Evolutionary conservation across 208 protist genomes (phyloP), one percentile per base, ranked within the genome.

Genomic region (Trypanosoma scelopori): DNA sequence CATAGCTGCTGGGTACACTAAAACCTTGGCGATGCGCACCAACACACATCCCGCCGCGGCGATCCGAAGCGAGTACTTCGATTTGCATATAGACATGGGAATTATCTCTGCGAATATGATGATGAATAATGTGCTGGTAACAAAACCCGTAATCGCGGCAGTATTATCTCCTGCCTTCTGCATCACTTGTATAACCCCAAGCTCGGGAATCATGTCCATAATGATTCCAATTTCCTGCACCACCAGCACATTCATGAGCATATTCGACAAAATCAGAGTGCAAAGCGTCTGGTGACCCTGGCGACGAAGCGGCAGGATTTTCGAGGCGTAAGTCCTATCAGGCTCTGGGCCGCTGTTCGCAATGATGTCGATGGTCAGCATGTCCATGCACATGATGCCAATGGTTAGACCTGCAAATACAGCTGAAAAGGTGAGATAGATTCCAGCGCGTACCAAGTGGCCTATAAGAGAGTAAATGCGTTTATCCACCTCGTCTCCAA

Each of bases 351-450:
- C 90, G 64, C 87, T 92, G 58, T 85, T 83, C 3, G 90, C 90
- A 65, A 96, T 96, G 43, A 96, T 89, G 56, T 93, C 85, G 3
- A 96, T 75, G 20, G 90, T 93, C 53, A 93, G 83, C 23, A 78
- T 87, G 76, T 96, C 87, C 37, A 84, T 84, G 49, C 85, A 91
- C 87, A 96, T 92, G 37, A 96, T 87, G 20, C 90, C 90, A 12
- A 96, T 85, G n/a, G 90, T 96, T 23, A 96, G 76, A 7, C 90
- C 90, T 11, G 90, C 85, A 68, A 96, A 96, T 15, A 96, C 79
- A 35, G 84, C 90, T 3, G 90, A 96, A 28, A 96, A 76, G 49
- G 86, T 89, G 22, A 81, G 76, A 51, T 75, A 89, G 35, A 92
- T 63, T 37, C 59, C 57, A 37, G 82, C 77, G 35, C 76, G 78